Evolutionary conservation across 192 early-diverging fungal genomes (phyloP), one percentile per base, ranked within the genome.

Genomic region (Linnemannia hyalina): DNA sequence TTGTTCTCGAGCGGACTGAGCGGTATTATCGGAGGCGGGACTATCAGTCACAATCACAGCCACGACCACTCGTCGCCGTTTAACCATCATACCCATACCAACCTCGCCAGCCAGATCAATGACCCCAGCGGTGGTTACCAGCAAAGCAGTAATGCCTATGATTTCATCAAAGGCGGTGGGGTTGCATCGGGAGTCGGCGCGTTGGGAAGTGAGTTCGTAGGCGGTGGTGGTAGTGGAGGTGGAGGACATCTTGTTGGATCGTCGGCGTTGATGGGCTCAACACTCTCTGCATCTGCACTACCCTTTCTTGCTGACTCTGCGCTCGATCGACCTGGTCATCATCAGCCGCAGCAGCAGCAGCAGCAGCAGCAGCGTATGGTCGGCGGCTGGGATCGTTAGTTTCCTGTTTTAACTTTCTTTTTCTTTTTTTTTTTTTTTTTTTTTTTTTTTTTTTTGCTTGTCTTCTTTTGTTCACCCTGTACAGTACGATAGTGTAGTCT

Each of bases 21-120:
- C 10, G 84, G 84, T 6, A 80, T 86, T 72, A 86, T 86, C 60
- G 84, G 84, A 38, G 84, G 84, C 10, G 84, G 79, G 23, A 86
- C 84, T 2, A 86, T 86, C 18, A 86, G 84, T 41, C 83, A 85
- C 60, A 76, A 6, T 11, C 44, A 46, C 44, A 46, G 44, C 44
- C 44, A 46, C 13, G 44, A 54, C 36, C 54, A 47, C 54, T 60
- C 46, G 60, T 75, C 65, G 49, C 49, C 49, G 7, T 70, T 47
- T 68, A 81, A 75, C 70, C 52, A 69, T 71, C 41, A 74, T 63
- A 80, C 70, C 11, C 70, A 69, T 57, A n/a, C 38, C 42, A 70
- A 13, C 26, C 36, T 16, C 38, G 16, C 52, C 9, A 65, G 35
- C 70, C 70, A 85, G 26, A 73, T 41, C 35, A 23, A 73, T 18